Evolutionary conservation across 2,329 filamentous ascomycete genomes (phyloP), one percentile per base, ranked within the genome.

Genomic region (Aspergillus unguis): DNA sequence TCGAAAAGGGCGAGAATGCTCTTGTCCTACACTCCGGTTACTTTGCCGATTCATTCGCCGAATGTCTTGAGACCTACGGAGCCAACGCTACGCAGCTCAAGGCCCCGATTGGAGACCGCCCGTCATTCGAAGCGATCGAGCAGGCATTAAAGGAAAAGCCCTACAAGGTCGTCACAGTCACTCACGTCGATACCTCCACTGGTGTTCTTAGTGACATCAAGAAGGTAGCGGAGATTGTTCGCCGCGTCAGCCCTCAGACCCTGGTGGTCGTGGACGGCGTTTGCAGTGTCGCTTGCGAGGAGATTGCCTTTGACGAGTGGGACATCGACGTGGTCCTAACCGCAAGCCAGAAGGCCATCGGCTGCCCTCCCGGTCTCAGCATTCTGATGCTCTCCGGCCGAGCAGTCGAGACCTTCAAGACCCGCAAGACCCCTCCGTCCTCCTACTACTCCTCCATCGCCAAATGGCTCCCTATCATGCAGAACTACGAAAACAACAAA

Each of bases 391-490:
- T 89, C 65, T 96, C 92, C 66, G 90, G 87, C 55, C 85, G 88
- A 59, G 92, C 94, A 40, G 88, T 99, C 62, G 80, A 94, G 65
- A 77, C 79, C 8, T 88, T 95, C 74, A 84, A 92, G 74, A 82
- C 79, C 64, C 84, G 94, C 69, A 92, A 92, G 78, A 86, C 85
- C 8, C 87, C 87, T 9, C 89, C 92, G 1, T 81, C 85, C 23
- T 88, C 91, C 25, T 99, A 97, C 81, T 99, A 96, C 74, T 92
- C 89, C 50, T 95, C 89, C 9, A 90, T 96, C 80, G 92, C 91
- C 80, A 97, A 97, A 76, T 99, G 94, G 94, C 78, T 92, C 52
- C 92, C 92, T 43, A 94, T 99, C 74, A 97, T 99, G 92, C 85
- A 94, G 77, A 97, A 96, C 77, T 99, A 99, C 75, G 94, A 99